Evolutionary conservation across 2,329 filamentous ascomycete species (phyloP).

Genomic region (Epichloe amarillans): DNA sequence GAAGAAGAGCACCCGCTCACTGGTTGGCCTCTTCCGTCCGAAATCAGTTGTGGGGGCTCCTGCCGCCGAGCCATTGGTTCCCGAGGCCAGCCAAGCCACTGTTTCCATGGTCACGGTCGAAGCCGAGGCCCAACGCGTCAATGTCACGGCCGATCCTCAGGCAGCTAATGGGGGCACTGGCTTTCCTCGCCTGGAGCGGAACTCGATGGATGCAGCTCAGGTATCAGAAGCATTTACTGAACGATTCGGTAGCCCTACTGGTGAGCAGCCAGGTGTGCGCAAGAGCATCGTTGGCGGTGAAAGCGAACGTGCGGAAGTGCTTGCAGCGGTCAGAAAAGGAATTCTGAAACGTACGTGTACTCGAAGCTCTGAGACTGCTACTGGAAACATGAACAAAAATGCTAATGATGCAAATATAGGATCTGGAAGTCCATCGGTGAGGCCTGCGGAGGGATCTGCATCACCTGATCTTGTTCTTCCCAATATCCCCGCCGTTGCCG

Average conservation of each 20-base stretch:
- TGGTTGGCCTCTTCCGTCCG: constrained; percentile 87
- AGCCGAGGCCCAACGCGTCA: constrained; percentile 74
- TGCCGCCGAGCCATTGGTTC: constrained; percentile 51
- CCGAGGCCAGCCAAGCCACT: constrained; percentile 61
- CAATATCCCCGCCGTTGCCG: constrained; percentile 49
- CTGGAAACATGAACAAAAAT: not conserved
- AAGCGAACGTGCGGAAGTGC: constrained; percentile 76
- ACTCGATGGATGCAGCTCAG: constrained; percentile 57
- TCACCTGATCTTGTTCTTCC: constrained; percentile 39
- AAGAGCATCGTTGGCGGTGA: constrained; percentile 90
- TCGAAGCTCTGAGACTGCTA: not conserved
- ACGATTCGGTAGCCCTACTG: constrained; percentile 41
- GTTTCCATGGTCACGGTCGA: constrained; percentile 95
- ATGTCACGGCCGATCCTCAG: constrained; percentile 57
- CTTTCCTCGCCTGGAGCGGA: constrained; percentile 73
- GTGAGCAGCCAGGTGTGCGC: constrained; percentile 49
- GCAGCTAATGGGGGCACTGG: constrained; percentile 59
- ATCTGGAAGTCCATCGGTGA: constrained; percentile 54
- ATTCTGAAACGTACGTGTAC: constrained; percentile 69
- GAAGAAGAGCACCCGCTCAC: constrained; percentile 82
- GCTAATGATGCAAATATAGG: constrained; percentile 24
- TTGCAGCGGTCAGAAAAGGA: constrained; percentile 86
- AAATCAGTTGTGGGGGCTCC: constrained; percentile 79
- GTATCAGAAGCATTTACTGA: constrained; percentile 33
- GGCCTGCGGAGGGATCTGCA: constrained; percentile 42